Base-by-base conservation (phyloP, 768 basidiomycete species). In the Termitomyces heimii region DNA sequence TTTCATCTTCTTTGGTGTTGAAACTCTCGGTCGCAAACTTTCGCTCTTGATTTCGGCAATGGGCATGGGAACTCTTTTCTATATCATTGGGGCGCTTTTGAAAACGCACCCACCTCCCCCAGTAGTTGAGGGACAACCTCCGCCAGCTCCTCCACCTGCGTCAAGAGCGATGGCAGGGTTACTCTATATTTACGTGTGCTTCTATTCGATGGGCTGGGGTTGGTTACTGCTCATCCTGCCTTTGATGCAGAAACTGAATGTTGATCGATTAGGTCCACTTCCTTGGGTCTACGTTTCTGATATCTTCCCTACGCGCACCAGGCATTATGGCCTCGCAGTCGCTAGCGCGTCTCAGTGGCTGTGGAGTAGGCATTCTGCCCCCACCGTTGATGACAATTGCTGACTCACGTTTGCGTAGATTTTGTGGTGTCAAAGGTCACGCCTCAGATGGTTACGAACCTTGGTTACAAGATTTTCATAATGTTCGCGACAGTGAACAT, bases 161-260 rank as follows among this genome's bases (percentile, higher is more conserved):
- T 73, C 87, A 1, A 83, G 86, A 66, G 92, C 79, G 0, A 94
- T 93, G 92, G 91, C 91, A 5, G 89, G 84, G 1, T 82, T 92
- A 82, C 71, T 94, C 34, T 94, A 94, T 67, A 82, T 94, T 54
- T 94, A 89, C 64, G 89, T 92, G 43, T 86, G 85, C 68, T 92
- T 92, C 69, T 94, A 93, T 69, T 89, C 86, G 2, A 88, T 92
- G 82, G 89, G 89, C 31, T 91, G 89, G 85, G 92, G 89, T 58
- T 20, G 2, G 39, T 58, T 28, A 2, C n/a, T 20, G 4, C n/a
- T 20, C 18, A 13, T 29, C 20, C 1, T 44, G 39, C 9, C n/a
- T 4, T 7, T 22, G 18, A 2, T 6, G 26, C 28, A 7, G 13
- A 8, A 13, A 16, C 24, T 44, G 16, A 42, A 43, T 4, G 16